Percentiles rank a stretch among this genome's conserved stretches.
phyloP scores from a whole-genome alignment of 2,329 filamentous ascomycete species.

The Fusarium xylarioides region DNA sequence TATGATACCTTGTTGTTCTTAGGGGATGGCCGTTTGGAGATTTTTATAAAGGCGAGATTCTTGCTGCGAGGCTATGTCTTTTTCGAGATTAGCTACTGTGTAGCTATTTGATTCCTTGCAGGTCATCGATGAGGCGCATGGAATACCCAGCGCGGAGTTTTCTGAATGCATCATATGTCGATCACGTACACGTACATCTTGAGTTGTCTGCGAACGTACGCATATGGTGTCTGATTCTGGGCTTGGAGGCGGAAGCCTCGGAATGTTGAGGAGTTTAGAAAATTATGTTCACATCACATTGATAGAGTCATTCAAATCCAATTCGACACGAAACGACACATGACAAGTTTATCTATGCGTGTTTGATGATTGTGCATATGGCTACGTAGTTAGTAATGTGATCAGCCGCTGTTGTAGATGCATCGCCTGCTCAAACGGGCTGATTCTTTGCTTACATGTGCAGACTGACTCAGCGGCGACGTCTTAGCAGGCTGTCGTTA shows the following conservation, averaged over 20 bases:
- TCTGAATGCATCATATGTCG: constrained; percentile 30
- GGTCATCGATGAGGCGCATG: constrained; percentile 41
- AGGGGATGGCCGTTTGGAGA: constrained; percentile 47
- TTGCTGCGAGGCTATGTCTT: constrained; percentile 24
- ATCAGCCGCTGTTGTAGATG: neutral
- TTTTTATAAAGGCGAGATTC: constrained; percentile 21
- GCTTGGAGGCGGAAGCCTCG: constrained; percentile 31
- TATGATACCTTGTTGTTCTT: constrained; percentile 36
- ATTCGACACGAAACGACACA: neutral
- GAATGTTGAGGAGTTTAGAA: constrained; percentile 28
- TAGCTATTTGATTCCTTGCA: constrained; percentile 37
- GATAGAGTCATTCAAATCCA: neutral
- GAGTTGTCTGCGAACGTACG: neutral
- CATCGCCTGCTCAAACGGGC: neutral
- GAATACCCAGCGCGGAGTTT: constrained; percentile 40
- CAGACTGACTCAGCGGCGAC: neutral
- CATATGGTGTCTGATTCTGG: constrained; percentile 21
- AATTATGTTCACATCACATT: constrained; percentile 2
- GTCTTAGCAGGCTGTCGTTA: neutral
- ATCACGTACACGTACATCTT: neutral
- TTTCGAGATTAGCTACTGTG: constrained; percentile 34
- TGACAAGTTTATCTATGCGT: neutral
- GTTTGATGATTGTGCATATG: neutral
- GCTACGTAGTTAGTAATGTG: neutral
- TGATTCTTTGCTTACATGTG: neutral